phyloP scores from a whole-genome alignment of 257 asterid genomes.

The Solanum boliviense region DNA sequence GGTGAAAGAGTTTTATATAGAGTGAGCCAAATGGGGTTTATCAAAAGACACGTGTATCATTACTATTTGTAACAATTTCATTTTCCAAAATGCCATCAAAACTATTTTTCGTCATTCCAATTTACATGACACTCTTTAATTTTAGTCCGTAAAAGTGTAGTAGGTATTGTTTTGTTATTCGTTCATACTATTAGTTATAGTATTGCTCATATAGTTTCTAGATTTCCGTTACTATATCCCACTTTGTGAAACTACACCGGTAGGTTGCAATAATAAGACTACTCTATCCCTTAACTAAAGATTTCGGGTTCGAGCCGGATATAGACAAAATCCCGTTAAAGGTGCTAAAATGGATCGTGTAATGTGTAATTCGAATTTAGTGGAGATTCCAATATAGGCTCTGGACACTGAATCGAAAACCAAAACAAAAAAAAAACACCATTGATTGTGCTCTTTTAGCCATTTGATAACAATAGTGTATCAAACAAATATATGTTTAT shows the following conservation, averaged over 20 bases:
- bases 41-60: neutral
- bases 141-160: no score
- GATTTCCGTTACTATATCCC: neutral
- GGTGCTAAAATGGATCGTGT: neutral
- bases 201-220: neutral
- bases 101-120: neutral
- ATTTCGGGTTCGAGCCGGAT: fast-evolving
- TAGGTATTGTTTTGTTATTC: no score
- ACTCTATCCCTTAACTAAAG: neutral
- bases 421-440: neutral
- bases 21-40: neutral
- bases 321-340: no score
- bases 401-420: fast-evolving
- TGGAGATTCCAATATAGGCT: no score
- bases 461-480: neutral
- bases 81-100: neutral
- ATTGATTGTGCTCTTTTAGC: neutral
- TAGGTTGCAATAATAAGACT: no score
- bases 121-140: neutral
- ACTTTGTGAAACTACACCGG: no score
- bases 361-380: no score
- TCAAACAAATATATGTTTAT: neutral
- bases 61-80: neutral
- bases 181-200: no score
- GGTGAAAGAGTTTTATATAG: slow-evolving; percentile 12